Base-by-base conservation (phyloP, 306 rosid genomes). In the Fragaria vesca region DNA sequence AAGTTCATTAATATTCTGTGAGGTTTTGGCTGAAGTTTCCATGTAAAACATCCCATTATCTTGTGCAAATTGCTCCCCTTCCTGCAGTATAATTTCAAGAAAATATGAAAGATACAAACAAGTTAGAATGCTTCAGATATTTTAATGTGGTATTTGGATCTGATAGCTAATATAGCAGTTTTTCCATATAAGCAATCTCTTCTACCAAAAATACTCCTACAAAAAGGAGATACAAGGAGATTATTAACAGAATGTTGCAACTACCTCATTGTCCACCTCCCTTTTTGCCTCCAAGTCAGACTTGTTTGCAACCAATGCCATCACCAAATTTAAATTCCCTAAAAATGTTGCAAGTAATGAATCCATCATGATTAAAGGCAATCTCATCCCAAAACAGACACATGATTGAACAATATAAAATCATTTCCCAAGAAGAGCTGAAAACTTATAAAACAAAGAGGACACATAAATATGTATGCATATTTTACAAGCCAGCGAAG, bases 11-110 rank as follows among this genome's bases (percentile, higher is more conserved):
- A 90, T 73, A 79, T 93, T 93, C 60, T 81, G 91, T 28, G 95
- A 87, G 68, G 92, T 91, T 86, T 86, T 88, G 28, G 98, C 98
- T 51, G 97, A 93, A n/a, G 98, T 87, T 87, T 91, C 97, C 76
- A 87, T 84, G 87, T 80, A 91, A 78, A 93, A 88, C 94, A 91
- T 89, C 68, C 93, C 98, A 76, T 91, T 88, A 72, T 91, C 97
- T 71, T 87, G 91, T 24, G 97, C 88, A 87, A 76, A 89, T 82
- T 87, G 86, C 63, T 91, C 90, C 71, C 90, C 98, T 69, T 83
- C 98, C 98, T 93, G 87, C 73, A 69, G 50, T 46, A 40, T 62
- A 24, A 47, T 58, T 17, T 26, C 4, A 34, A 57, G 16, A 20
- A 76, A 57, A 62, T 5, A 69, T 38, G 28, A 73, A 12, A 75